phyloP scores from a whole-genome alignment of 257 asterid genomes.

The Solanum pennellii region DNA sequence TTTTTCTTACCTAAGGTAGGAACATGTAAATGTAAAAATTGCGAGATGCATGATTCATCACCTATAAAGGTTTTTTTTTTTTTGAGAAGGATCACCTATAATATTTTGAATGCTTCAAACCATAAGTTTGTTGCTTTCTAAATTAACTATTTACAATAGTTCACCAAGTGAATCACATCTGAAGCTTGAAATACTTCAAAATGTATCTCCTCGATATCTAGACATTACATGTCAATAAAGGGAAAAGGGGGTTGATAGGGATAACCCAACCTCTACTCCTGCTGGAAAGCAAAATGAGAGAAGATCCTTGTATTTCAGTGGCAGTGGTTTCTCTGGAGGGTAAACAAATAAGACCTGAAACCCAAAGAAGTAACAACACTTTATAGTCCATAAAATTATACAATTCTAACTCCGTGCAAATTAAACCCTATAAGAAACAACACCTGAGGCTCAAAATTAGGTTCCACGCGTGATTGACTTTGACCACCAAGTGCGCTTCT shows the following conservation, averaged over 20 bases:
- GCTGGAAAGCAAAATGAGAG: slow-evolving; percentile 96
- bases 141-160: background rate
- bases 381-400: background rate
- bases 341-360: slow-evolving; percentile 93
- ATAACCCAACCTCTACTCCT: slow-evolving; percentile 77
- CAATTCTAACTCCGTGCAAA: background rate
- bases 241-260: background rate
- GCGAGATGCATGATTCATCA: background rate
- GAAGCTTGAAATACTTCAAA: background rate
- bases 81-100: background rate
- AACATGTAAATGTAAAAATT: background rate
- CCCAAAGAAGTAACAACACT: slow-evolving; percentile 9
- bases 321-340: slow-evolving; percentile 96
- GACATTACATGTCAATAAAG: background rate
- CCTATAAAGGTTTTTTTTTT: background rate
- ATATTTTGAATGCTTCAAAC: background rate
- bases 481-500: slow-evolving; percentile 68
- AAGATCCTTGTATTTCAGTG: slow-evolving; percentile 92
- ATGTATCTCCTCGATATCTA: background rate
- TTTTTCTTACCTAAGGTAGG: background rate
- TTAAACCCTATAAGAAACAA: background rate
- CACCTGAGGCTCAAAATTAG: slow-evolving; percentile 99
- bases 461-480: slow-evolving; percentile 78
- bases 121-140: background rate
- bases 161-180: background rate